These are phyloP conservation scores for Erythrobasidium yunnanense DNA, from an alignment of 768 basidiomycete species.

Conservation along the genomic window DNA sequence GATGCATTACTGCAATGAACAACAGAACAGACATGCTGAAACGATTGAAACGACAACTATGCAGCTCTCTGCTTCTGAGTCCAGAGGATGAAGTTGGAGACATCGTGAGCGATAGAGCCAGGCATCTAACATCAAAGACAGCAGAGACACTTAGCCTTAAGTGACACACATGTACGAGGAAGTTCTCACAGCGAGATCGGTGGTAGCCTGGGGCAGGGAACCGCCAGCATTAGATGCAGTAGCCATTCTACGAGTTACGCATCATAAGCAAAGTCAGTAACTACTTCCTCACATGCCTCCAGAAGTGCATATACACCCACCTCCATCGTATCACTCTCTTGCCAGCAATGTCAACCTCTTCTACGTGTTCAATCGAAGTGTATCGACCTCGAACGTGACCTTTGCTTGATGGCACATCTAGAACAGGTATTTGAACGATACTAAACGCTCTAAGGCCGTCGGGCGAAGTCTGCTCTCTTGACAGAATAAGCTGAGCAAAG, in stretches of 20 bases:
- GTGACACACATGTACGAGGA: neutral
- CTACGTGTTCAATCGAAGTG: slow-evolving; percentile 8
- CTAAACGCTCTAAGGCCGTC: neutral
- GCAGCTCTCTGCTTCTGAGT: neutral
- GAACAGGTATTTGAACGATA: slow-evolving; percentile 10
- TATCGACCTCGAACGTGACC: slow-evolving; percentile 16
- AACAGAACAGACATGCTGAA: too few species aligned
- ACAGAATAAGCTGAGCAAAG: neutral
- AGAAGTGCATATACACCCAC: neutral
- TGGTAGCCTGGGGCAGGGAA: slow-evolving; percentile 3
- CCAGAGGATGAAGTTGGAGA: slow-evolving; percentile 19
- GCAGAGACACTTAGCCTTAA: neutral
- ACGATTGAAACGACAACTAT: too few species aligned
- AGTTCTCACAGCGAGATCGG: slow-evolving; percentile 13
- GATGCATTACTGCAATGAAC: too few species aligned
- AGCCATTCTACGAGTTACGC: slow-evolving; percentile 19
- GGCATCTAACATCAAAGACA: slow-evolving; percentile 1
- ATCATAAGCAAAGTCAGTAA: too few species aligned
- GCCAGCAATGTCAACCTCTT: neutral
- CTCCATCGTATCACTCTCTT: slow-evolving; percentile 11
- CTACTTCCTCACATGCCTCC: neutral
- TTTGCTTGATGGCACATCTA: slow-evolving; percentile 17
- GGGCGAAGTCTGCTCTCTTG: neutral
- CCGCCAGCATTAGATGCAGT: slow-evolving; percentile 19
- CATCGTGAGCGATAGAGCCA: slow-evolving; percentile 21